These are phyloP conservation scores for Euphorbia tirucalli DNA, from an alignment of 345 rosid genomes.

Conservation along the genomic window DNA sequence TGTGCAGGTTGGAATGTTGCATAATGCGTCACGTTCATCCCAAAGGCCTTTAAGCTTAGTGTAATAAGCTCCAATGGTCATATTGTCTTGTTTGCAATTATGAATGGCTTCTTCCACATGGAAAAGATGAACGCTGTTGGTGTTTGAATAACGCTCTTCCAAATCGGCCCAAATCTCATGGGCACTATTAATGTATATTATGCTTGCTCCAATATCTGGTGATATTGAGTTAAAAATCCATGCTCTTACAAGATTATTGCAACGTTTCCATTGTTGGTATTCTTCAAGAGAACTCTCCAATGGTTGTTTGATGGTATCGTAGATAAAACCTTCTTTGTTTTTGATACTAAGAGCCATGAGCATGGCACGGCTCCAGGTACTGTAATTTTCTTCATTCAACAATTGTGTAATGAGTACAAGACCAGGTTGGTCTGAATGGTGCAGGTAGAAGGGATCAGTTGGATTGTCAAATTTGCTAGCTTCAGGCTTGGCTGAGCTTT, in stretches of 20 bases:
- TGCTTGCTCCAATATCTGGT: slow-evolving; percentile 5
- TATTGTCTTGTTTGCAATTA: not conserved
- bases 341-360: not conserved
- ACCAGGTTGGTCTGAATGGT: not conserved
- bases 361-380: not conserved
- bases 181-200: not conserved
- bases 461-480: not conserved
- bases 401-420: not conserved
- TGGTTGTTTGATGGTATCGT: slow-evolving; percentile 3
- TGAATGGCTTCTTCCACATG: slow-evolving; percentile 7
- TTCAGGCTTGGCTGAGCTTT: not conserved
- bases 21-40: not conserved
- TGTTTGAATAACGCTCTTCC: not conserved
- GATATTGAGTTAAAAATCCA: slow-evolving; percentile 4
- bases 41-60: not conserved
- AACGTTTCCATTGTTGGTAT: not conserved
- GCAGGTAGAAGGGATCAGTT: not conserved
- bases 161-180: not conserved
- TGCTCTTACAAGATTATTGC: not conserved
- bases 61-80: not conserved
- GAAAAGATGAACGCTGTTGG: not conserved
- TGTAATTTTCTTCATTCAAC: slow-evolving; percentile 10
- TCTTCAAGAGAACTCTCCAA: not conserved
- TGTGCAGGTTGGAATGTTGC: not conserved
- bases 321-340: not conserved